Base-by-base conservation (phyloP, 495 filamentous ascomycete genomes). In the Chaetomium tenue region DNA sequence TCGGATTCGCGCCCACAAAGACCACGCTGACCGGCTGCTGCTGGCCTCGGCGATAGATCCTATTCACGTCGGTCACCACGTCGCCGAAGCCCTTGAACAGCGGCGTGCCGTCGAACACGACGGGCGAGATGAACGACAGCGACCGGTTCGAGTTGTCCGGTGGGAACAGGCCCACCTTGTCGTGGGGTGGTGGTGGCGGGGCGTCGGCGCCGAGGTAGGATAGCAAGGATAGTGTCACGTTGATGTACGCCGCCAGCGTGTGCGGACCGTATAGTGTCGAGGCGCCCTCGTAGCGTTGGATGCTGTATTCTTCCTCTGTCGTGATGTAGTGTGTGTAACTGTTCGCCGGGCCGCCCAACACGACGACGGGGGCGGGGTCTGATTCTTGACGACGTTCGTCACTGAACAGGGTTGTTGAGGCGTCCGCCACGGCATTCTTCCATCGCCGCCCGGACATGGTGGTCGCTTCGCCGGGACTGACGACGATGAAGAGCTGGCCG, bases 271-370 rank as follows among this genome's bases (percentile, higher is more conserved):
- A 97, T 30, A 97, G 85, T 5, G 94, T 98, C 28, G 91, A 95
- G 18, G 92, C 94, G 56, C 94, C 94, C 78, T 98, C 94, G 76
- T 97, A 97, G 55, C 94, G 87, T 75, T 98, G 94, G 60, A 93
- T 84, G 18, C 66, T 74, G 72, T 97, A 98, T 71, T 98, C 94
- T 73, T 97, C 91, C 69, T 91, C 86, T 0, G 94, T 98, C 12
- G 91, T 78, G 75, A 96, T 95, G 75, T 98, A 98, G 73, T 98
- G 94, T 16, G 94, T 92, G 74, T 98, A 98, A 69, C 84, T 92
- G 76, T 98, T 98, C 11, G 93, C 91, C 5, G 93, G 94, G 0
- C 91, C 92, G n/a, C 94, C 94, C 16, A 98, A 79, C 25, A 97
- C 91, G 12, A 95, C 89, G 20, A 91, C 76, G 2, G 92, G 91